Conservation (phyloP, 106 monocot genomes). For the Platanthera guangdongensis region DNA sequence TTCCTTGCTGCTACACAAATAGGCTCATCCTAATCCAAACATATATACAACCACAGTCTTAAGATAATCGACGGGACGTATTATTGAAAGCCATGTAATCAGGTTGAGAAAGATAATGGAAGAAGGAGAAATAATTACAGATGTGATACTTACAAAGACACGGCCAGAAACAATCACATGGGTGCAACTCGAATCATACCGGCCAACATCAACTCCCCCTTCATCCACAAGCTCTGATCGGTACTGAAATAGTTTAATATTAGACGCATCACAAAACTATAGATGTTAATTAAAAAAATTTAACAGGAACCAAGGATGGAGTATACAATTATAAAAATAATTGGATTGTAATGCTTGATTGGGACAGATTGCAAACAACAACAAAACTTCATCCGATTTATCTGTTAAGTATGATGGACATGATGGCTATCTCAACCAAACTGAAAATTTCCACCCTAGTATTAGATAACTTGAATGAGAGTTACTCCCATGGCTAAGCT, state of each 20-base stretch:
- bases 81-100: not conserved
- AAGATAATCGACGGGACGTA: not conserved
- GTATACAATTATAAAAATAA: not conserved
- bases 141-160: constrained; percentile 41
- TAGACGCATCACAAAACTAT: not conserved
- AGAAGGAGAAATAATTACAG: constrained; percentile 4
- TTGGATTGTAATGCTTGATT: not conserved
- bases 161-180: constrained; percentile 74
- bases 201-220: constrained; percentile 60
- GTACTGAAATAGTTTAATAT: constrained; percentile 46
- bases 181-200: constrained; percentile 58
- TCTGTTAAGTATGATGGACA: not conserved
- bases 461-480: not conserved
- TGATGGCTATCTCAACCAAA: not conserved
- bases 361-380: not conserved
- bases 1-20: constrained; percentile 66
- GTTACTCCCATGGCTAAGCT: not conserved
- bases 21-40: constrained; percentile 60
- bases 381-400: not conserved
- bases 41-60: constrained; percentile 4
- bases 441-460: not conserved
- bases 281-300: not conserved
- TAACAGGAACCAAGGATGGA: not conserved
- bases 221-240: constrained; percentile 60
- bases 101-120: not conserved